Percentiles rank a stretch among this genome's conserved stretches.
phyloP scores from a whole-genome alignment of 441 rosid genomes.

The Iberis amara region DNA sequence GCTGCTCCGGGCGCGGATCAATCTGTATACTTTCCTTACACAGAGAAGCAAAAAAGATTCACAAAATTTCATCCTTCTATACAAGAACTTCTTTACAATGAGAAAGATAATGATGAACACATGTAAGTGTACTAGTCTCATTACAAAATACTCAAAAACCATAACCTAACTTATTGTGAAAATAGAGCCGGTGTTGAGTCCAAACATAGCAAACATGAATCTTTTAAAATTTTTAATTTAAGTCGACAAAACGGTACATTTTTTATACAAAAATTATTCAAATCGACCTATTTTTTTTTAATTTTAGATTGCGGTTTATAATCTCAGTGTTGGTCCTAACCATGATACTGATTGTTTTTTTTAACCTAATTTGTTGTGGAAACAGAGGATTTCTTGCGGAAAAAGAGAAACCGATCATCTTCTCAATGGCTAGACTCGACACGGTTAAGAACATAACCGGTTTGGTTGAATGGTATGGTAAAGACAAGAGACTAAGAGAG shows the following conservation, averaged over 20 bases:
- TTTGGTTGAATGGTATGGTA: constrained; percentile 84
- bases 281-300: too few species aligned
- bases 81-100: constrained; percentile 61
- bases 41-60: constrained; percentile 42
- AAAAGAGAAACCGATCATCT: constrained; percentile 67
- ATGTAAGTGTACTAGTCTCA: constrained; percentile 40
- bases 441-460: constrained; percentile 82
- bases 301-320: too few species aligned
- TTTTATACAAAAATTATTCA: too few species aligned
- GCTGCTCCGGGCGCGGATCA: constrained; percentile 94
- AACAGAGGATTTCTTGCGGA: constrained; percentile 79
- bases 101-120: constrained; percentile 62
- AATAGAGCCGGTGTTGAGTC: too few species aligned
- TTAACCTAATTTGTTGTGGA: not conserved
- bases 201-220: too few species aligned
- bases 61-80: constrained; percentile 61
- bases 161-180: not conserved
- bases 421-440: constrained; percentile 96
- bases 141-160: not conserved
- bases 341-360: too few species aligned
- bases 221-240: too few species aligned
- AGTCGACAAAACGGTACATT: too few species aligned
- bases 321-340: too few species aligned
- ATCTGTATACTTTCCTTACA: constrained; percentile 76
- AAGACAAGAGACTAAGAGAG: constrained; percentile 59